Base-by-base conservation (phyloP, 2,329 filamentous ascomycete species). In the Fusarium neocosmosporiellum region DNA sequence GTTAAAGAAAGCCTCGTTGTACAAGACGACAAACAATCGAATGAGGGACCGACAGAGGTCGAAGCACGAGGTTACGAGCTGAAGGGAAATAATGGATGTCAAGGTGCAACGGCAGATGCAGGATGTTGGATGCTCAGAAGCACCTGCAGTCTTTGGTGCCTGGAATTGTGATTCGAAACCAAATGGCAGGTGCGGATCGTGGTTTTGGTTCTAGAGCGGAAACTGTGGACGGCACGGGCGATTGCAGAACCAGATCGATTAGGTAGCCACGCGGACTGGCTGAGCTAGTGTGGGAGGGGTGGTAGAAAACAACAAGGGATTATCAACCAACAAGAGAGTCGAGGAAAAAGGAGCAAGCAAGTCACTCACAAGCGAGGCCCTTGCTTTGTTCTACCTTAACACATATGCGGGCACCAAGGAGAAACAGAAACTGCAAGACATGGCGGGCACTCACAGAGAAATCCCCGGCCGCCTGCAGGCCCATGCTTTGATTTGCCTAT, bases 231-330 rank as follows among this genome's bases (percentile, higher is more conserved):
- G 46, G 58, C 22, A 63, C 46, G 65, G 59, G 61, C 60, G 66
- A 76, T 65, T 62, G 74, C 65, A 72, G 68, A 58, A 55, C 27
- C 54, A 59, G 66, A 37, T 63, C 53, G 46, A 74, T 34, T 50
- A 50, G 27, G 46, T 50, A 50, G 46, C 46, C n/a, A 31, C 46
- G 37, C 41, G 46, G 34, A 53, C 36, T 14, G 36, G 22, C 36
- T 41, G 24, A 20, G 24, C 36, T 36, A 59, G 55, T 41, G 55
- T 27, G 24, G 24, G 29, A 39, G 22, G 27, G 55, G 55, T 27
- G 46, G 24, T 31, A 31, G 10, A 50, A 50, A 50, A 50, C 46
- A 31, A 31, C 27, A 39, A 20, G 34, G 36, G 55, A 41, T 39
- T 50, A n/a, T n/a, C 29, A 60, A 33, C 58, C 43, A 60, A 29